A percentile compares a stretch with the other conserved stretches of the same genome.
phyloP scores from a whole-genome alignment of 2,329 filamentous ascomycete genomes.

The Xylariomycetidae sp. region DNA sequence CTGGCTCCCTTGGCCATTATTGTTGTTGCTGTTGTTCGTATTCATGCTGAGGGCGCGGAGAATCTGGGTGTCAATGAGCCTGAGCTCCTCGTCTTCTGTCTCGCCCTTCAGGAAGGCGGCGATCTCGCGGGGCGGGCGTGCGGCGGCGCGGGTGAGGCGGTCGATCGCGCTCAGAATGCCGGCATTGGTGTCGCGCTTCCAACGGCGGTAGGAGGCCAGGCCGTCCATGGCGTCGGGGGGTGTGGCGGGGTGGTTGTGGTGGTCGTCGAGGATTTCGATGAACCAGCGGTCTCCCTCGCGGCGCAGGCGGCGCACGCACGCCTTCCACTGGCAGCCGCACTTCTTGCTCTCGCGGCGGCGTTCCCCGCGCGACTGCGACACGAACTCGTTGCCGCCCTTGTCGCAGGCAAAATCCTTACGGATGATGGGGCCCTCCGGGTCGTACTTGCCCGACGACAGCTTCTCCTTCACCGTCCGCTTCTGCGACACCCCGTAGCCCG shows the following conservation, averaged over 20 bases:
- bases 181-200: constrained; percentile 25
- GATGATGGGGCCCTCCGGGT: constrained; percentile 22
- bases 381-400: constrained; percentile 23
- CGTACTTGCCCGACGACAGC: constrained; percentile 24
- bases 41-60: constrained; percentile 21
- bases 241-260: constrained; percentile 23
- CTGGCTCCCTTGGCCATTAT: no score
- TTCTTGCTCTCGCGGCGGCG: constrained; percentile 22
- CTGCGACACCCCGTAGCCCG: constrained; percentile 26
- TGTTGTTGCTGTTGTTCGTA: no score
- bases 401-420: constrained; percentile 25
- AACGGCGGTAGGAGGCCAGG: constrained; percentile 24
- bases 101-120: constrained; percentile 21
- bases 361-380: constrained; percentile 24
- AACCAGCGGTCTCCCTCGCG: constrained; percentile 25
- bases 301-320: constrained; percentile 20
- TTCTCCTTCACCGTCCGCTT: constrained; percentile 27
- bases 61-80: constrained; percentile 23
- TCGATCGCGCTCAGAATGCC: constrained; percentile 20
- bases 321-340: constrained; percentile 23
- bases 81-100: constrained; percentile 18
- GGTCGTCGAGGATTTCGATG: constrained; percentile 20
- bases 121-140: constrained; percentile 20
- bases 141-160: constrained; percentile 19
- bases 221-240: constrained; percentile 23